Conservation (phyloP, 192 early-diverging fungal genomes). For the Diversispora epigaea region DNA sequence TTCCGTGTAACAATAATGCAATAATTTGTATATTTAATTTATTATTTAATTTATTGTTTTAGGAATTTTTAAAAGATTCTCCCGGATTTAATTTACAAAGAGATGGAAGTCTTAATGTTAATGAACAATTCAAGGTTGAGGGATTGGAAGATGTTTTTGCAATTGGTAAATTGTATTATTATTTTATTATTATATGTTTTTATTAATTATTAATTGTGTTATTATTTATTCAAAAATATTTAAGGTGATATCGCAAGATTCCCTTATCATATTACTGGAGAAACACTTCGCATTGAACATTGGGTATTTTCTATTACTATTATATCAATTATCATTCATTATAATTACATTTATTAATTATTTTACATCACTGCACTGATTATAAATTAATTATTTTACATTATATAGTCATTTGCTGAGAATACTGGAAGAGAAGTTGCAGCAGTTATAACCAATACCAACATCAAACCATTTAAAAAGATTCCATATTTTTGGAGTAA, state of each 20-base stretch:
- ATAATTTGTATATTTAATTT: background rate
- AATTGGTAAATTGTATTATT: constrained; percentile 36
- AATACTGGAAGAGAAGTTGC: constrained; percentile 40
- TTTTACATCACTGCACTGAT: background rate
- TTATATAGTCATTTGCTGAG: constrained; percentile 41
- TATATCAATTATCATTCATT: too few species aligned
- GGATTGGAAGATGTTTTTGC: constrained; percentile 48
- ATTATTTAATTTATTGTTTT: background rate
- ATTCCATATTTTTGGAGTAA: constrained; percentile 63
- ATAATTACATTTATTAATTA: background rate
- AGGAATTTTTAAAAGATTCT: constrained; percentile 43
- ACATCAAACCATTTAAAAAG: constrained; percentile 39
- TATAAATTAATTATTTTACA: background rate
- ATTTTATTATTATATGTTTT: background rate
- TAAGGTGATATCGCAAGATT: constrained; percentile 58
- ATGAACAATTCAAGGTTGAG: constrained; percentile 44
- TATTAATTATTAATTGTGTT: background rate
- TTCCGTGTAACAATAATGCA: too few species aligned
- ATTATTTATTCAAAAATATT: constrained; percentile 5
- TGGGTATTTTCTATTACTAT: constrained; percentile 36
- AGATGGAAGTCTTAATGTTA: constrained; percentile 52
- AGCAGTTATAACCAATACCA: constrained; percentile 31
- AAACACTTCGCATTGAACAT: constrained; percentile 55
- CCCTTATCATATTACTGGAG: constrained; percentile 46
- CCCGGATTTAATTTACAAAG: constrained; percentile 42